Evolutionary conservation across 1,284 basidiomycete genomes (phyloP), one percentile per base, ranked within the genome.

Genomic region (Uromyces viciae-fabae): DNA sequence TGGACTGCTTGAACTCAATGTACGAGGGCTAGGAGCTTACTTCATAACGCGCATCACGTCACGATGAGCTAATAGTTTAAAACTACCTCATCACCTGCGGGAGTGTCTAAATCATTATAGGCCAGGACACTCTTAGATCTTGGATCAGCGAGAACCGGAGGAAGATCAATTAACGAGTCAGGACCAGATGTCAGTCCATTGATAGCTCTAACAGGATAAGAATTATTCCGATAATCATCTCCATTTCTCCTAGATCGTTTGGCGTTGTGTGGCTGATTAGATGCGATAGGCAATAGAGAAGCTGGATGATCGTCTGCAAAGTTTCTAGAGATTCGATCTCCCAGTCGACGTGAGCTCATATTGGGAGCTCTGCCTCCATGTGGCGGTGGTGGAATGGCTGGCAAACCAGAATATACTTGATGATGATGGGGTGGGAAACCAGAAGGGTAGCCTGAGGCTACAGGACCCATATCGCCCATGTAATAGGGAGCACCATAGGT

Each of bases 81-180:
- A 5, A 81, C 78, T 58, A 81, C 71, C 71, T 81, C 78, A 54
- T 81, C 78, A 31, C 58, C 78, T 25, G 78, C 69, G n/a, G 71
- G 56, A 17, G 69, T 72, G 56, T 81, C 78, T 17, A 81, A 58
- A 66, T 81, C 78, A 40, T 81, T 81, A 33, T 81, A 81, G 31
- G 78, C 71, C 40, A 81, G 58, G 31, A 81, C 78, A 43, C 69
- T 81, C 56, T 81, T 81, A 22, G 78, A 74, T 66, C 78, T 36
- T 31, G 78, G 78, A 38, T 81, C 78, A 52, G 25, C 17, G 14
- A 71, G 9, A 4, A 79, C 66, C 8, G 66, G 52, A 36, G n/a
- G 19, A 25, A 22, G 28, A 17, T 22, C 25, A 2, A 5, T 40
- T 3, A 36, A 5, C 11, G 71, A 28, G 36, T 25, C n/a, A 14